Evolutionary conservation across 2,329 filamentous ascomycete species (phyloP).

Genomic region (Pestalotiopsis sp.): DNA sequence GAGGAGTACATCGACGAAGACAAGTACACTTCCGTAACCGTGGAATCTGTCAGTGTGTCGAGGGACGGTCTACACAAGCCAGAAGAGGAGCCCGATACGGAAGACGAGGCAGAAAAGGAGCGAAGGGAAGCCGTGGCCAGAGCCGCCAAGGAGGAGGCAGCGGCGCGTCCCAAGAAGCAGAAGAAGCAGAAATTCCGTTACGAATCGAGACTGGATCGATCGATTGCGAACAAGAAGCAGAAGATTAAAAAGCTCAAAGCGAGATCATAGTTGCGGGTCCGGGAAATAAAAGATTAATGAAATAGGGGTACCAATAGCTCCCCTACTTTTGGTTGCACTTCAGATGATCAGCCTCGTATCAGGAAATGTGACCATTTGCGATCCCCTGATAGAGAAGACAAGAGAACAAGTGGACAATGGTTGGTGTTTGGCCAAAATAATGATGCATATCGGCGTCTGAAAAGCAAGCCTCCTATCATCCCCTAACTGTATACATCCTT

Average conservation of each 20-base stretch:
- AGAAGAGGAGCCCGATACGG: constrained; percentile 38
- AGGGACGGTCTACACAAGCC: constrained; percentile 70
- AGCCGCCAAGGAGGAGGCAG: constrained; percentile 48
- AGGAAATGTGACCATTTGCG: background rate
- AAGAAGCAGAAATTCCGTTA: constrained; percentile 93
- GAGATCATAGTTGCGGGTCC: constrained; percentile 1
- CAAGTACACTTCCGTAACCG: constrained; percentile 90
- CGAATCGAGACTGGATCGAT: constrained; percentile 84
- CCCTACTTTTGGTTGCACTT: background rate
- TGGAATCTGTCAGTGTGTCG: constrained; percentile 84
- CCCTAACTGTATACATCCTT: constrained; percentile 2
- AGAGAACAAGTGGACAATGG: background rate
- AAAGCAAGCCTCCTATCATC: constrained; percentile 5
- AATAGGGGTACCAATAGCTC: background rate
- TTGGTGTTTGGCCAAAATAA: background rate
- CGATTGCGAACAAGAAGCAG: constrained; percentile 70
- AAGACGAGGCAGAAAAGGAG: constrained; percentile 38
- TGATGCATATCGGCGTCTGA: constrained; percentile 1
- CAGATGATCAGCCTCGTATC: background rate
- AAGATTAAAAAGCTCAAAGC: constrained; percentile 60
- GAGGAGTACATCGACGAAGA: constrained; percentile 97
- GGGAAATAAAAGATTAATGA: background rate
- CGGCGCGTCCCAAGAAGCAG: constrained; percentile 70
- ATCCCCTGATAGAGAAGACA: constrained; percentile 2
- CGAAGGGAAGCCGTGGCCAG: constrained; percentile 37